Evolutionary conservation across 495 filamentous ascomycete species (phyloP).

Genomic region (Sporormia fimetaria): DNA sequence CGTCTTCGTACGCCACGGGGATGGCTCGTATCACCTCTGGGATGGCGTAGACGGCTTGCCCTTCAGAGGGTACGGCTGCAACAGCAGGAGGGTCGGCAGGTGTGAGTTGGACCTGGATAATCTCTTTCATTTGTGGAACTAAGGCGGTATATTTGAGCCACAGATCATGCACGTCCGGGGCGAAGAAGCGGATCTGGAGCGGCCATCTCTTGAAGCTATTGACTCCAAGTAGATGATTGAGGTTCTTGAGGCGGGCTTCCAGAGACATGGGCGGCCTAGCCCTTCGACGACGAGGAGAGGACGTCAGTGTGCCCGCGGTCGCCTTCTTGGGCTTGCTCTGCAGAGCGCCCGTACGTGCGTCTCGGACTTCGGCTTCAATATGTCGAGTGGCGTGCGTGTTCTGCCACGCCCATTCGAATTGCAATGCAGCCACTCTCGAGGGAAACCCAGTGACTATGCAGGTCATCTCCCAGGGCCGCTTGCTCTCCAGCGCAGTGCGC

Average conservation of each 20-base stretch:
- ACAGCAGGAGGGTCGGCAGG: slow-evolving; percentile 25
- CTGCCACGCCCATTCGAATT: slow-evolving; percentile 97
- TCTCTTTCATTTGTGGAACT: slow-evolving; percentile 37
- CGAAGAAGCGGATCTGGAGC: slow-evolving; percentile 72
- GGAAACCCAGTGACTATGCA: slow-evolving; percentile 82
- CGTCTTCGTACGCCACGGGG: slow-evolving; percentile 51
- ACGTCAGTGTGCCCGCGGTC: slow-evolving; percentile 19
- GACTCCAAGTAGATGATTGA: slow-evolving; percentile 69
- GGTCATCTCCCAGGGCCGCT: slow-evolving; percentile 86
- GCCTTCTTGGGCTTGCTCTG: slow-evolving; percentile 30
- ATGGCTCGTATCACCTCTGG: slow-evolving; percentile 31
- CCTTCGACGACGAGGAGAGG: slow-evolving; percentile 28
- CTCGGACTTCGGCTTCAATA: slow-evolving; percentile 40
- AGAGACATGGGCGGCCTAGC: slow-evolving; percentile 47
- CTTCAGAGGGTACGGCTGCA: slow-evolving; percentile 32
- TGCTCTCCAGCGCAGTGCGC: slow-evolving; percentile 48
- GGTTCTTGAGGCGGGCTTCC: slow-evolving; percentile 53
- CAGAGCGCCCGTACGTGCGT: slow-evolving; percentile 5
- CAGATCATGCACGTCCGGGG: slow-evolving; percentile 48
- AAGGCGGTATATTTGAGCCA: slow-evolving; percentile 56
- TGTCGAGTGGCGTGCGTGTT: slow-evolving; percentile 67
- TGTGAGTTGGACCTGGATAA: slow-evolving; percentile 42
- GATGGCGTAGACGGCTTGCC: not conserved
- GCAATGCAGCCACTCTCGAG: slow-evolving; percentile 71
- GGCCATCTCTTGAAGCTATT: slow-evolving; percentile 71